Conservation (phyloP, 2,329 filamentous ascomycete species). For the Exophiala alcalophila region DNA sequence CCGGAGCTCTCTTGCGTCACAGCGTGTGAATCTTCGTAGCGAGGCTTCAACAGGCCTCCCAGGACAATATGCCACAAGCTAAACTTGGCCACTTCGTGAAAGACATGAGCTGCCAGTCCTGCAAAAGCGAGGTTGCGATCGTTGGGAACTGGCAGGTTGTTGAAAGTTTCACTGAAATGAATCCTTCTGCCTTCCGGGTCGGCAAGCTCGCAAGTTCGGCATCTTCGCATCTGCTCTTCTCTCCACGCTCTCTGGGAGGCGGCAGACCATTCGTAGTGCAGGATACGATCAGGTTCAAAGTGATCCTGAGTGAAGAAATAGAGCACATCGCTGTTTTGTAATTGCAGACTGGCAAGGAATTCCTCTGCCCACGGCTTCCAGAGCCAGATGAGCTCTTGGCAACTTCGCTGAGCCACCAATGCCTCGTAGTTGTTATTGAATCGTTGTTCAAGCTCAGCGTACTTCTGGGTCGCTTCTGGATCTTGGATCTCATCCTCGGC, state of each 20-base stretch:
- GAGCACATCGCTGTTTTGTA: slow-evolving; percentile 14
- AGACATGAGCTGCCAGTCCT: slow-evolving; percentile 18
- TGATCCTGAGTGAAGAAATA: slow-evolving; percentile 14
- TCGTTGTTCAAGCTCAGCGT: slow-evolving; percentile 19
- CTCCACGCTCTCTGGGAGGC: slow-evolving; percentile 3
- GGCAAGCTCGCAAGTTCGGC: slow-evolving; percentile 18
- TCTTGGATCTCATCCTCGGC: slow-evolving; percentile 25
- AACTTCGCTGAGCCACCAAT: slow-evolving; percentile 17
- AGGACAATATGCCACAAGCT: slow-evolving; percentile 29
- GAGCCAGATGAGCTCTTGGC: slow-evolving; percentile 25
- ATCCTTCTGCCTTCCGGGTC: slow-evolving; percentile 8
- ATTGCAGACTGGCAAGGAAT: slow-evolving; percentile 8
- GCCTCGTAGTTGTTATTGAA: slow-evolving; percentile 20
- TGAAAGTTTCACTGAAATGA: slow-evolving; percentile 10
- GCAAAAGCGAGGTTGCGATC: slow-evolving; percentile 20
- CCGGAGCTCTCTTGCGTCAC: neutral
- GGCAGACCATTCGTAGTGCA: neutral
- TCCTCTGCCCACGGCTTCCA: slow-evolving; percentile 22
- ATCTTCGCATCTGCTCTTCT: slow-evolving; percentile 9
- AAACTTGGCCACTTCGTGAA: slow-evolving; percentile 18
- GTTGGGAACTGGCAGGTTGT: slow-evolving; percentile 12
- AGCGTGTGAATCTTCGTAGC: slow-evolving; percentile 6
- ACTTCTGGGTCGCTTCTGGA: slow-evolving; percentile 19
- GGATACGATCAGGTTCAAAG: slow-evolving; percentile 9
- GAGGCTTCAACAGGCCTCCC: slow-evolving; percentile 13